Evolutionary conservation across 225 moss, liverwort and hornwort genomes (phyloP).

Genomic region (Sphagnum tenellum): DNA sequence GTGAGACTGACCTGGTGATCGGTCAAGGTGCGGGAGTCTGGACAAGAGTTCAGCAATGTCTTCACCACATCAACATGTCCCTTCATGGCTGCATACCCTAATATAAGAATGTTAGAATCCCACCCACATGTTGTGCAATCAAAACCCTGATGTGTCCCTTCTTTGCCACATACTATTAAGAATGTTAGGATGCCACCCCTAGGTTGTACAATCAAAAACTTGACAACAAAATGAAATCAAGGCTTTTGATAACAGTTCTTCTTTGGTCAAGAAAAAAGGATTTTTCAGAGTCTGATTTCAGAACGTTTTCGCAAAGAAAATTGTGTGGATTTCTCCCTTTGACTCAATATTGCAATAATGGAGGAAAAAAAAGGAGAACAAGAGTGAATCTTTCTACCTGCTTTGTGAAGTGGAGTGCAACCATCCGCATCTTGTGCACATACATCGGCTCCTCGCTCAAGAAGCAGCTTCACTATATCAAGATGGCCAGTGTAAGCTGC

Average conservation of each 20-base stretch:
- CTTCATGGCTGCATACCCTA: conserved; percentile 30
- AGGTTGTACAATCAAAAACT: background rate
- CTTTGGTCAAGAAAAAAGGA: no score
- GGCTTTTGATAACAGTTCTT: background rate
- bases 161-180: no score
- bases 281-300: no score
- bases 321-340: no score
- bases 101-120: conserved; percentile 2
- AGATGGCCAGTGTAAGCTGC: conserved; percentile 58
- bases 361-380: background rate
- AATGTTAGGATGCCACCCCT: background rate
- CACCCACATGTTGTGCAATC: background rate
- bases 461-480: conserved; percentile 44
- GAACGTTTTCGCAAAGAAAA: no score
- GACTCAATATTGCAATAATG: background rate
- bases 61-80: conserved; percentile 26
- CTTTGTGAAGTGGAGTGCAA: conserved; percentile 57
- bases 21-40: conserved; percentile 10
- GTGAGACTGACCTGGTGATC: conserved; percentile 26
- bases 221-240: background rate
- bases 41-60: conserved; percentile 23
- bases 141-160: background rate
- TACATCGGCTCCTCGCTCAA: conserved; percentile 47
- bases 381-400: conserved; percentile 19
- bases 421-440: conserved; percentile 52